Base-by-base conservation (phyloP, 176 grass and related monocot species). In the Aegilops sharonensis region DNA sequence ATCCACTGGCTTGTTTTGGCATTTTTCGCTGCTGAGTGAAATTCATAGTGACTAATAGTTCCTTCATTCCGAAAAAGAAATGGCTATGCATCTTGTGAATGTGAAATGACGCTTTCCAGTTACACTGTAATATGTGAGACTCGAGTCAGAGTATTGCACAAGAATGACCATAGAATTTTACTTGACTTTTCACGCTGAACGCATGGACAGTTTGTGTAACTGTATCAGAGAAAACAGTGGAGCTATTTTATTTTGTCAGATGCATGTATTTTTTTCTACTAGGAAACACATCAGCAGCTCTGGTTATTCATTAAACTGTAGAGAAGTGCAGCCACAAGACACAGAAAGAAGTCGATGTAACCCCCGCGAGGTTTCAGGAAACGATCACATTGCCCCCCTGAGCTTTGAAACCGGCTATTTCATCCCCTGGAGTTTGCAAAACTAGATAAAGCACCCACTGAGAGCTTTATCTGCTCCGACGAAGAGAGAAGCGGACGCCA, bases 1-100 rank as follows among this genome's bases (percentile, higher is more conserved):
- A 91, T 90, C 81, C 24, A 21, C 42, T 62, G 3, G 20, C 56
- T 83, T 77, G 14, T 85, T 89, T 70, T 57, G 36, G 23, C 40
- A 78, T 68, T 57, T 84, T 85, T 54, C 3, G 32, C 32, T 29
- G 37, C 52, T n/a, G 37, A 83, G 23, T 14, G 30, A 68, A 69
- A 74, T 54, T 59, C 77, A 37, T 62, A 6, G 27, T 47, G 67
- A 61, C 45, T 36, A 57, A 57, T 74, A 35, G 29, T 67, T 65
- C 34, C 10, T 73, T 89, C 72, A 2, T 72, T 52, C 36, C 1
- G 5, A 1, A 27, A 25, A 21, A 72, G 71, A 59, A 17, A 11
- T 45, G 32, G 3, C 35, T 60, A 24, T 68, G 30, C 75, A 45
- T 80, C 77, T 9, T 24, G 42, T 74, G 35, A 43, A 80, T 80